Evolutionary conservation across 73 alveolate genomes (phyloP).

Genomic region (Breviolum minutum): DNA sequence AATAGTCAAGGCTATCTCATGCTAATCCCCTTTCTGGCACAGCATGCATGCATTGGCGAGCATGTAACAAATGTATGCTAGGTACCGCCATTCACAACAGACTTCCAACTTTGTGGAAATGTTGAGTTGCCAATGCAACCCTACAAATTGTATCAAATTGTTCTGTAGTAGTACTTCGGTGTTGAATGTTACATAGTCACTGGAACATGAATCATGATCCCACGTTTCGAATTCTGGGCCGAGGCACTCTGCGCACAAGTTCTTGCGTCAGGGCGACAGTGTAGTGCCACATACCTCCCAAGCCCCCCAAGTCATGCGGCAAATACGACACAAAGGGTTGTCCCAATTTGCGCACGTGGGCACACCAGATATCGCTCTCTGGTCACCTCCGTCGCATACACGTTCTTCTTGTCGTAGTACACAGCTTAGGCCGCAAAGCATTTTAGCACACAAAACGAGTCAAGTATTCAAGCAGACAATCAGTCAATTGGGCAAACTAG

Average conservation of each 20-base stretch:
- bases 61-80: too few species aligned
- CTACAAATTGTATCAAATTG: too few species aligned
- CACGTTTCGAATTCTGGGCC: neutral
- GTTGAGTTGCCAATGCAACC: too few species aligned
- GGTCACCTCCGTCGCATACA: constrained; percentile 77
- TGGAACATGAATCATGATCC: too few species aligned
- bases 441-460: neutral
- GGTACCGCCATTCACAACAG: too few species aligned
- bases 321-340: neutral
- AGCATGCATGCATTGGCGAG: too few species aligned
- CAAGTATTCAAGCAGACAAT: neutral
- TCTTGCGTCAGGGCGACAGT: constrained; percentile 74
- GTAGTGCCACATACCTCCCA: constrained; percentile 86
- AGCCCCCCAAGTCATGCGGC: neutral
- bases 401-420: constrained; percentile 93
- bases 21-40: too few species aligned
- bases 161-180: too few species aligned
- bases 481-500: neutral
- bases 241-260: constrained; percentile 45
- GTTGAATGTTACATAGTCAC: too few species aligned
- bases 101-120: too few species aligned
- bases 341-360: constrained; percentile 35
- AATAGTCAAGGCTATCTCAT: too few species aligned
- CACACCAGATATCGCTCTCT: constrained; percentile 47
- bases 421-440: constrained; percentile 14